Percentiles rank a stretch among this genome's conserved stretches.
Evolutionary conservation across 2,329 filamentous ascomycete genomes (phyloP).

Genomic region (Arthrobotrys megalospora): DNA sequence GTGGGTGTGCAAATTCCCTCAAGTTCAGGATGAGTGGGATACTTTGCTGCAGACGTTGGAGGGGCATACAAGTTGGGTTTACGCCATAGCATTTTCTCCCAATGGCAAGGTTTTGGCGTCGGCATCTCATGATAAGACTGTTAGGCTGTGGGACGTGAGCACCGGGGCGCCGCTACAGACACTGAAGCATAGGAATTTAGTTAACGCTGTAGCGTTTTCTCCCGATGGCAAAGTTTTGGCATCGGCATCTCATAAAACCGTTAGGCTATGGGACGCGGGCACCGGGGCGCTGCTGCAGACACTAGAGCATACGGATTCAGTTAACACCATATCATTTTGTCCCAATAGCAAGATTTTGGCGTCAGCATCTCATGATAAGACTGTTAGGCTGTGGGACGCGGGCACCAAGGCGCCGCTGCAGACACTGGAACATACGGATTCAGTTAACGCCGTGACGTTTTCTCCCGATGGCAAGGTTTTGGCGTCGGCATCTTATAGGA

Average conservation of each 20-base stretch:
- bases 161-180: too few species aligned
- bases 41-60: conserved; percentile 1
- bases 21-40: conserved; percentile 1
- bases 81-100: conserved; percentile 81
- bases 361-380: too few species aligned
- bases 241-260: neutral
- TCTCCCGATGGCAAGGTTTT: neutral
- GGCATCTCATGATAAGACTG: conserved; percentile 66
- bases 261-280: neutral
- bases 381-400: too few species aligned
- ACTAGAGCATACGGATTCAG: too few species aligned
- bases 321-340: too few species aligned
- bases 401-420: too few species aligned
- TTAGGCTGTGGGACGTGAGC: neutral
- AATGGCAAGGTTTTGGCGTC: conserved; percentile 95
- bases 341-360: too few species aligned
- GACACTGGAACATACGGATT: too few species aligned
- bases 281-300: neutral
- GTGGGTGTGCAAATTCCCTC: neutral
- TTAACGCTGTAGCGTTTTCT: neutral
- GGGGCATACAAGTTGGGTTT: conserved; percentile 82
- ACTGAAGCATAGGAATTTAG: neutral
- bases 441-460: too few species aligned
- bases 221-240: neutral
- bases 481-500: neutral